Evolutionary conservation across 108 stramenopile genomes (phyloP).

Genomic region (Stephanodiscus triporus): DNA sequence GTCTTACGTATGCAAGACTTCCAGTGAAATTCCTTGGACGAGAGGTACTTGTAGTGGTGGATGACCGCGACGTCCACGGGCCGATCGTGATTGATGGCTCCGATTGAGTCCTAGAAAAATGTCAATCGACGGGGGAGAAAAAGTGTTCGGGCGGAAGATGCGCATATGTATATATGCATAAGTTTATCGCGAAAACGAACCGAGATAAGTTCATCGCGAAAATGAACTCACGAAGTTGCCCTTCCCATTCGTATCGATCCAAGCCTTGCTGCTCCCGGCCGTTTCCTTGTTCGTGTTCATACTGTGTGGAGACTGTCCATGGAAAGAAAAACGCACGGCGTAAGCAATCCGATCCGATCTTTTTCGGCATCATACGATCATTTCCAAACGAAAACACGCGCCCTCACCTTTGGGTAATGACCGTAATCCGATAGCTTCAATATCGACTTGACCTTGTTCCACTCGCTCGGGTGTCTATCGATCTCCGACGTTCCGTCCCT

Average conservation of each 20-base stretch:
- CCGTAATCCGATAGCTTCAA: slow-evolving; percentile 34
- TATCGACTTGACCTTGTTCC: slow-evolving; percentile 27
- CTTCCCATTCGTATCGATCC: slow-evolving; percentile 52
- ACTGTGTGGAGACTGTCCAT: slow-evolving; percentile 20
- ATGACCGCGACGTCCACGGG: slow-evolving; percentile 51
- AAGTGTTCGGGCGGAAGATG: not conserved
- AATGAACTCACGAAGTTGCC: slow-evolving; percentile 13
- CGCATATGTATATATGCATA: not conserved
- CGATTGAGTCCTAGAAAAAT: slow-evolving; percentile 15
- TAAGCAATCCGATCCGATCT: no score
- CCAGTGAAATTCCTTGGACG: slow-evolving; percentile 33
- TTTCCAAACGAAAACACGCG: no score
- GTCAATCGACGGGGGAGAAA: not conserved
- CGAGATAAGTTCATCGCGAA: no score
- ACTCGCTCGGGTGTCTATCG: slow-evolving; percentile 13
- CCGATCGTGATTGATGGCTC: slow-evolving; percentile 32
- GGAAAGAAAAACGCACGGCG: no score
- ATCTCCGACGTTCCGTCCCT: slow-evolving; percentile 21
- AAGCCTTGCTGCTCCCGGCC: slow-evolving; percentile 22
- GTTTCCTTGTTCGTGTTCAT: slow-evolving; percentile 22
- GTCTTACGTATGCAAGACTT: slow-evolving; percentile 44
- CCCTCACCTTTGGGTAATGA: slow-evolving; percentile 7
- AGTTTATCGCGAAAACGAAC: not conserved
- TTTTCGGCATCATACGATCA: no score
- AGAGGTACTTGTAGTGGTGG: slow-evolving; percentile 49